phyloP scores from a whole-genome alignment of 1,139 yeast species.

The Kurtzmaniella quercitrusa region DNA sequence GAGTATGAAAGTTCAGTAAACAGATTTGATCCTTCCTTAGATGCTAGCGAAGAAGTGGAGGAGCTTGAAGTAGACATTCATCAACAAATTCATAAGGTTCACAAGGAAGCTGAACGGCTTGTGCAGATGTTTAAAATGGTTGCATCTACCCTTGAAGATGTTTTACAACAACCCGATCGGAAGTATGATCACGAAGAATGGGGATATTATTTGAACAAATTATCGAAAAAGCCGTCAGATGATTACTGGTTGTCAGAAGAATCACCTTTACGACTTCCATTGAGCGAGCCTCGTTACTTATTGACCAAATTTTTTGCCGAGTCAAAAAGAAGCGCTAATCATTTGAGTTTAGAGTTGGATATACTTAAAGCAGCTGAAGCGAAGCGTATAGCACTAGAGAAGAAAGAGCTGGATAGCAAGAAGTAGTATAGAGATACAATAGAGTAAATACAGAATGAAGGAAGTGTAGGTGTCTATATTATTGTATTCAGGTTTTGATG shows the following conservation, averaged over 20 bases:
- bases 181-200: conserved; percentile 29
- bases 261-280: conserved; percentile 65
- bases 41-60: background rate
- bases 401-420: background rate
- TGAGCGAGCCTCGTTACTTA: conserved; percentile 63
- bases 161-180: conserved; percentile 28
- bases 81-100: background rate
- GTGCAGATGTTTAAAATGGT: conserved; percentile 16
- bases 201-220: conserved; percentile 22
- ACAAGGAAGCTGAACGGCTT: background rate
- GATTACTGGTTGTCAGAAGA: conserved; percentile 52
- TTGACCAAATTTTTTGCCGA: conserved; percentile 37
- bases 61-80: background rate
- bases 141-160: conserved; percentile 27
- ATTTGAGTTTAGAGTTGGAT: background rate
- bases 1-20: background rate
- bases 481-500: too few species aligned
- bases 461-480: too few species aligned
- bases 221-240: conserved; percentile 6
- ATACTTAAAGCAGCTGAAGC: background rate
- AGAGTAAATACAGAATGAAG: too few species aligned
- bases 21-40: background rate
- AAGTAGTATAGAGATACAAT: too few species aligned
- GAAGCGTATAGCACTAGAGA: background rate
- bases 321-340: background rate